Evolutionary conservation across 1,139 yeast genomes (phyloP).

Genomic region (Blastobotrys persicus): DNA sequence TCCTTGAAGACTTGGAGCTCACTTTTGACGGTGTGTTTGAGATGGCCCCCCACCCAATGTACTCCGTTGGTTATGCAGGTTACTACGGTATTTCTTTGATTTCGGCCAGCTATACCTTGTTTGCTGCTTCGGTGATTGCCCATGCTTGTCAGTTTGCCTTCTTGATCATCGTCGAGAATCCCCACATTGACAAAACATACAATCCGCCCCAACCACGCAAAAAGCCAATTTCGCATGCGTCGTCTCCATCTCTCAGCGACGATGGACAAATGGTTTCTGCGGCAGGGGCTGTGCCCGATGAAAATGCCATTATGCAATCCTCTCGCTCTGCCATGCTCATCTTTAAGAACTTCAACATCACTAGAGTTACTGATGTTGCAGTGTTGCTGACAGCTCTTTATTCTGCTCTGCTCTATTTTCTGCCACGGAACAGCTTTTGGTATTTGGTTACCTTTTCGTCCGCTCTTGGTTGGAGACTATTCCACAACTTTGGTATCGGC

Average conservation of each 20-base stretch:
- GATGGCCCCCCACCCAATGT: constrained; percentile 93
- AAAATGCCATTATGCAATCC: constrained; percentile 19
- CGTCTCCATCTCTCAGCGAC: neutral
- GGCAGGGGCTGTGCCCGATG: constrained; percentile 13
- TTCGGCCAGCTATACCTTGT: constrained; percentile 70
- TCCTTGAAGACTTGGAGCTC: constrained; percentile 73
- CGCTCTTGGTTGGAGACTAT: constrained; percentile 51
- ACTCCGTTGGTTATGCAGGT: constrained; percentile 85
- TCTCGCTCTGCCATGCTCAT: constrained; percentile 53
- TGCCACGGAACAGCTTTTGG: constrained; percentile 37
- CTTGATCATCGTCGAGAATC: constrained; percentile 75
- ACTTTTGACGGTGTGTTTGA: constrained; percentile 90
- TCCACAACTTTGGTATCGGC: constrained; percentile 55
- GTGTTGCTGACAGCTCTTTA: constrained; percentile 50
- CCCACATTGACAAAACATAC: constrained; percentile 83
- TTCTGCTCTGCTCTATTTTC: constrained; percentile 47
- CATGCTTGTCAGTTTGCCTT: constrained; percentile 79
- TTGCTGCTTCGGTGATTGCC: constrained; percentile 69
- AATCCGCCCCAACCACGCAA: constrained; percentile 37
- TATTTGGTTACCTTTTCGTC: constrained; percentile 44
- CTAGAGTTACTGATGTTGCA: constrained; percentile 64
- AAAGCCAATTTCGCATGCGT: constrained; percentile 14
- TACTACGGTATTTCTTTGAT: constrained; percentile 82
- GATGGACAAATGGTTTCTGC: constrained; percentile 12
- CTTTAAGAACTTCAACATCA: constrained; percentile 57